Evolutionary conservation across 768 basidiomycete species (phyloP).

Genomic region (Pisolithus tinctorius): DNA sequence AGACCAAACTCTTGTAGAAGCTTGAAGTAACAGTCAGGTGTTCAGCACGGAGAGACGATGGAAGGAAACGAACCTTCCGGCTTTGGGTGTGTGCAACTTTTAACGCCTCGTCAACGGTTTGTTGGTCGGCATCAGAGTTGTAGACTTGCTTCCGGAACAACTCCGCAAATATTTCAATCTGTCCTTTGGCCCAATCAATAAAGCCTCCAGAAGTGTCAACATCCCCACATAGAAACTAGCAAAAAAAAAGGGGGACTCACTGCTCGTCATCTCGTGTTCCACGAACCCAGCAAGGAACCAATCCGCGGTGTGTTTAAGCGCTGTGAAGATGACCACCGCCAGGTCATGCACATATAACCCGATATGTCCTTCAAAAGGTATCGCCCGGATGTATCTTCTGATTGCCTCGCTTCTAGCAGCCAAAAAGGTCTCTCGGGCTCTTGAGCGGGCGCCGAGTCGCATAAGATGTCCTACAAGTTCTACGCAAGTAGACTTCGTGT

Average conservation of each 20-base stretch:
- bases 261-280: conserved; percentile 89
- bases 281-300: conserved; percentile 97
- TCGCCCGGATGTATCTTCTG: conserved; percentile 71
- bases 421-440: conserved; percentile 83
- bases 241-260: conserved; percentile 44
- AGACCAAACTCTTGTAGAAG: conserved; percentile 89
- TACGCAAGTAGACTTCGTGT: conserved; percentile 72
- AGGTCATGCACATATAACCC: conserved; percentile 82
- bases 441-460: conserved; percentile 67
- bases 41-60: neutral
- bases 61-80: conserved; percentile 53
- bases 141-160: conserved; percentile 91
- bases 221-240: neutral
- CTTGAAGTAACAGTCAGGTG: conserved; percentile 29
- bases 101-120: conserved; percentile 71
- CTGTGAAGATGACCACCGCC: conserved; percentile 84
- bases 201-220: conserved; percentile 50
- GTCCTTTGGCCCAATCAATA: conserved; percentile 88
- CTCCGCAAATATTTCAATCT: conserved; percentile 75
- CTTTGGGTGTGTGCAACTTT: conserved; percentile 75
- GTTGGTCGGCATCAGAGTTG: conserved; percentile 65
- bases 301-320: conserved; percentile 94
- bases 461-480: conserved; percentile 65
- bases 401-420: conserved; percentile 71
- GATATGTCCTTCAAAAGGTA: conserved; percentile 86